Percentiles rank a stretch among this genome's conserved stretches.
These are phyloP conservation scores for Aspergillus hancockii DNA, from an alignment of 495 filamentous ascomycete genomes.

Conservation along the genomic window DNA sequence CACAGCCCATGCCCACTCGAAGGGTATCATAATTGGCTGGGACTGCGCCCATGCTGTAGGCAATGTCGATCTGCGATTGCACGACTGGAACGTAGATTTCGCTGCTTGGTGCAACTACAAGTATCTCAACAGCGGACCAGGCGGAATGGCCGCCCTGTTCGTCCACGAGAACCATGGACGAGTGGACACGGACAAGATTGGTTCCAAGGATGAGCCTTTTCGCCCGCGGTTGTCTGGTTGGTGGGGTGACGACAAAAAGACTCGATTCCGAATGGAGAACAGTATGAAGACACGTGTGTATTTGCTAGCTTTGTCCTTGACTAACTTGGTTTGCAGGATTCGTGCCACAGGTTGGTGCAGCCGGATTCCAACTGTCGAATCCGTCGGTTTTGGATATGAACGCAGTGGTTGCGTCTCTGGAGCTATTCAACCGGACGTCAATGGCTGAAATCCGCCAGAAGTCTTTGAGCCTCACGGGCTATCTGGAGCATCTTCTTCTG, in stretches of 20 bases:
- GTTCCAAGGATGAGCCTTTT: constrained; percentile 37
- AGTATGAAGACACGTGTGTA: constrained; percentile 30
- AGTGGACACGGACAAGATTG: constrained; percentile 43
- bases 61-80: constrained; percentile 79
- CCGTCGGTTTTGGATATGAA: constrained; percentile 61
- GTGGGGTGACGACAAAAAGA: constrained; percentile 82
- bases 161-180: constrained; percentile 75
- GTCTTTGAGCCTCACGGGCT: constrained; percentile 73
- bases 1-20: constrained; percentile 73
- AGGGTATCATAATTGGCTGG: constrained; percentile 83
- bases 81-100: constrained; percentile 95
- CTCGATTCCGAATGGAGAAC: constrained; percentile 78
- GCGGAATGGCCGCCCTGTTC: constrained; percentile 82
- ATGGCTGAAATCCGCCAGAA: constrained; percentile 72
- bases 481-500: constrained; percentile 72
- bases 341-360: constrained; percentile 64
- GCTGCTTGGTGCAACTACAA: constrained; percentile 98
- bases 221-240: constrained; percentile 73
- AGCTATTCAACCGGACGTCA: constrained; percentile 73
- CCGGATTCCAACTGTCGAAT: constrained; percentile 64
- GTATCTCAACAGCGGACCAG: constrained; percentile 91
- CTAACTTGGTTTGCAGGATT: constrained; percentile 50
- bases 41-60: constrained; percentile 94
- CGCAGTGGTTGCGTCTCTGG: constrained; percentile 72
- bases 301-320: background rate